Conservation (phyloP, 2,329 filamentous ascomycete species). For the Alternaria alternata region DNA sequence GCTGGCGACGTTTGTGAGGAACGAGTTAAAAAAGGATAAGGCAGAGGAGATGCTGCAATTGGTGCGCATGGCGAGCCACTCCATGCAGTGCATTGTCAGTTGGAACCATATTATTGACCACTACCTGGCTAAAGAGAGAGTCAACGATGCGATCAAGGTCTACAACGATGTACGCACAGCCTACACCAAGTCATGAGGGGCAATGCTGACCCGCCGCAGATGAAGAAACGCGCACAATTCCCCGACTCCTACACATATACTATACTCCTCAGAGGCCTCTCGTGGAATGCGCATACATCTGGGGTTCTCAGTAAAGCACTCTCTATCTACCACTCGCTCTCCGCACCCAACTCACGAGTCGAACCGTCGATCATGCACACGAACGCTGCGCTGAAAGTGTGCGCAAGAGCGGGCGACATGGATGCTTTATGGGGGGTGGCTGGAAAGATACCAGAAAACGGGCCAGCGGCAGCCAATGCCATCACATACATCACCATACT, state of each 20-base stretch:
- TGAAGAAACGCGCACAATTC: conserved; percentile 89
- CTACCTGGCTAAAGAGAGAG: conserved; percentile 66
- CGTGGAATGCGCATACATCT: conserved; percentile 65
- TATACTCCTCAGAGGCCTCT: conserved; percentile 79
- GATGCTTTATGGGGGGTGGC: conserved; percentile 82
- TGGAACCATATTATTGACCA: conserved; percentile 90
- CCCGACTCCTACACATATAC: conserved; percentile 87
- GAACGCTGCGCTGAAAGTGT: conserved; percentile 88
- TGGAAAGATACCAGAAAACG: conserved; percentile 72
- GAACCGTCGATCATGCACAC: conserved; percentile 81
- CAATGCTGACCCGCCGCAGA: conserved; percentile 56
- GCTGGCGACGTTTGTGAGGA: conserved; percentile 72
- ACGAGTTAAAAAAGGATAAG: conserved; percentile 66
- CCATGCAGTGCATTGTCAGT: conserved; percentile 72
- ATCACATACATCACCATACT: conserved; percentile 85
- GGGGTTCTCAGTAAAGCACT: conserved; percentile 73
- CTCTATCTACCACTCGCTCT: conserved; percentile 79
- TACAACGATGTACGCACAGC: conserved; percentile 77
- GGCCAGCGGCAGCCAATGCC: conserved; percentile 69
- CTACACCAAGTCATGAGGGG: not conserved
- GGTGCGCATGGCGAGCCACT: conserved; percentile 72
- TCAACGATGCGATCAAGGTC: conserved; percentile 75
- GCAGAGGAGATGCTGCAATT: conserved; percentile 73
- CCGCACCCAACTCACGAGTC: conserved; percentile 67
- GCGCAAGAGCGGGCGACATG: conserved; percentile 75